These are phyloP conservation scores for Fusarium sp. DNA, from an alignment of 2,329 filamentous ascomycete genomes.

Conservation along the genomic window DNA sequence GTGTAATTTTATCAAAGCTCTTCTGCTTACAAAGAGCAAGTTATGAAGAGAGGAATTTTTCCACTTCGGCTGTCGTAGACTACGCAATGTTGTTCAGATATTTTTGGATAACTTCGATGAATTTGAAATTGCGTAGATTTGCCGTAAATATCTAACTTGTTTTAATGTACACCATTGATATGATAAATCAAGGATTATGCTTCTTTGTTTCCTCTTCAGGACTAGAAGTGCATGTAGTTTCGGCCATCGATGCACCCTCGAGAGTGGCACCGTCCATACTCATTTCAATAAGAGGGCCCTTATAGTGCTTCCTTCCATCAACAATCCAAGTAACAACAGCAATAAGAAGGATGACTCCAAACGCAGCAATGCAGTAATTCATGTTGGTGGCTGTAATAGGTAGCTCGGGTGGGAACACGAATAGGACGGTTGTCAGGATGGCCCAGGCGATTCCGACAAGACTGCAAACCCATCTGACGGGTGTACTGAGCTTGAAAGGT, in stretches of 20 bases:
- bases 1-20: too few relatives aligned
- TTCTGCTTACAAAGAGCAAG: too few relatives aligned
- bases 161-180: not conserved
- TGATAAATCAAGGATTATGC: not conserved
- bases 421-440: conserved; percentile 78
- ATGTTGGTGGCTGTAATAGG: conserved; percentile 76
- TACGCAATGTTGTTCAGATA: too few relatives aligned
- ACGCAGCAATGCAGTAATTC: conserved; percentile 68
- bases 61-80: too few relatives aligned
- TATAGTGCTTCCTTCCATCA: conserved; percentile 63
- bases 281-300: conserved; percentile 51
- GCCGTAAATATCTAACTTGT: not conserved
- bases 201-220: conserved; percentile 33
- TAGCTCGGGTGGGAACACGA: conserved; percentile 77
- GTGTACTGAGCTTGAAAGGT: conserved; percentile 54
- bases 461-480: conserved; percentile 55
- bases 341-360: conserved; percentile 62
- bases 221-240: conserved; percentile 36
- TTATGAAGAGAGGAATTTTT: too few relatives aligned
- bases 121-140: not conserved
- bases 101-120: not conserved
- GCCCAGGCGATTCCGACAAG: conserved; percentile 72
- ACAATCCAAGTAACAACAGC: conserved; percentile 59
- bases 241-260: conserved; percentile 37
- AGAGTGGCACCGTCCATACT: conserved; percentile 28